Base-by-base conservation (phyloP, 2,329 filamentous ascomycete species). In the Talaromyces marneffei region DNA sequence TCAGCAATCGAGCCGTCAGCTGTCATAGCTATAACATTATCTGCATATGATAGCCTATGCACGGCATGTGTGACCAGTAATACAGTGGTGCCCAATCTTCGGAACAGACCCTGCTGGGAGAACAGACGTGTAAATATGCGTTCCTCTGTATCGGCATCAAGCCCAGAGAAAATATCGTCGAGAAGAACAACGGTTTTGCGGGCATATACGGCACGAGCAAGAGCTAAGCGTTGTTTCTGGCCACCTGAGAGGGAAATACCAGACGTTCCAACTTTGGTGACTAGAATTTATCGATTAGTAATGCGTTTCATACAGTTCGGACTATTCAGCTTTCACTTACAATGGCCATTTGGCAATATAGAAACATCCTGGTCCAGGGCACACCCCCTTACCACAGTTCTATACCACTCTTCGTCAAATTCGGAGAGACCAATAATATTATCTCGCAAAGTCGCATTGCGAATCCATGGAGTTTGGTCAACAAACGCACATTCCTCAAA, bases 81-180 rank as follows among this genome's bases (percentile, higher is more conserved):
- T 0, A 64, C 40, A 3, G 62, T 60, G 8, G 27, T 57, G 23
- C 46, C 42, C 39, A 57, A 8, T 40, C 46, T 33, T 12, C 62
- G 62, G 7, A 64, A 57, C 2, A 64, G 20, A 6, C 62, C 62
- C 18, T 60, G 40, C 40, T n/a, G 40, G 9, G 60, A 62, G 29
- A 64, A 46, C 7, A 64, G 39, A 10, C 57, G 56, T 42, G 6
- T n/a, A 25, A 48, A 60, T 16, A 87, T 71, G 10, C 81, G 70
- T 37, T 74, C 74, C 37, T 83, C 82, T 4, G 77, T 80, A 67
- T 83, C 79, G 0, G 78, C 78, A 58, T 87, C 85, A 14, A 93
- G 69, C 95, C 91, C 0, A 95, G 82, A 18, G 89, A 90, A 46
- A 87, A 91, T 1, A 91, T 96, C 92, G 65, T 96, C 92, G 4